Evolutionary conservation across 176 grass and related monocot genomes (phyloP).

Genomic region (Alloteropsis semialata): DNA sequence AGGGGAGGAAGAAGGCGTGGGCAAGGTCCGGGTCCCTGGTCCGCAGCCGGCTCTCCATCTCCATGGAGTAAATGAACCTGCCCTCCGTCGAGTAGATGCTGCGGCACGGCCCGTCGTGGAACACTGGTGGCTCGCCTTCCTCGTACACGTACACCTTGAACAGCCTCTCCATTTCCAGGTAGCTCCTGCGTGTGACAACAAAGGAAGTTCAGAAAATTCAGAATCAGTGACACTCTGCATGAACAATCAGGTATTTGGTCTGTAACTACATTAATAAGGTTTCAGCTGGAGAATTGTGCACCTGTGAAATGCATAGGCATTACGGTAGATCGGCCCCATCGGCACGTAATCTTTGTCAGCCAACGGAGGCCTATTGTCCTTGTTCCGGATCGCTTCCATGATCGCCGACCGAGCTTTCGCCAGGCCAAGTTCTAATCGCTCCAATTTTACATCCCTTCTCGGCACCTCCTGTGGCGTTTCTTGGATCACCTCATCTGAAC

Average conservation of each 20-base stretch:
- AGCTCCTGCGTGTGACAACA: constrained; percentile 57
- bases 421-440: constrained; percentile 54
- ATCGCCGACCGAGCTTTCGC: constrained; percentile 64
- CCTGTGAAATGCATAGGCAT: constrained; percentile 84
- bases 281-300: neutral
- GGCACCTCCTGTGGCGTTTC: neutral
- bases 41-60: constrained; percentile 48
- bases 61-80: constrained; percentile 77
- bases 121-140: constrained; percentile 94
- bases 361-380: constrained; percentile 3
- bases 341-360: constrained; percentile 64
- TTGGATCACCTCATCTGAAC: neutral
- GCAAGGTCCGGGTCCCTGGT: constrained; percentile 53
- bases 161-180: constrained; percentile 85
- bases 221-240: neutral
- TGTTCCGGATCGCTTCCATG: constrained; percentile 32
- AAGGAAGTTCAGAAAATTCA: neutral
- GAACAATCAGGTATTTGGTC: neutral
- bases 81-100: constrained; percentile 97
- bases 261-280: neutral
- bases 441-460: constrained; percentile 47
- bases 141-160: constrained; percentile 82
- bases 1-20: constrained; percentile 79
- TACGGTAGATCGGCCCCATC: constrained; percentile 60
- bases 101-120: constrained; percentile 85